These are phyloP conservation scores for Diphasiastrum complanatum DNA, from an alignment of 83 land plant species.

Conservation along the genomic window DNA sequence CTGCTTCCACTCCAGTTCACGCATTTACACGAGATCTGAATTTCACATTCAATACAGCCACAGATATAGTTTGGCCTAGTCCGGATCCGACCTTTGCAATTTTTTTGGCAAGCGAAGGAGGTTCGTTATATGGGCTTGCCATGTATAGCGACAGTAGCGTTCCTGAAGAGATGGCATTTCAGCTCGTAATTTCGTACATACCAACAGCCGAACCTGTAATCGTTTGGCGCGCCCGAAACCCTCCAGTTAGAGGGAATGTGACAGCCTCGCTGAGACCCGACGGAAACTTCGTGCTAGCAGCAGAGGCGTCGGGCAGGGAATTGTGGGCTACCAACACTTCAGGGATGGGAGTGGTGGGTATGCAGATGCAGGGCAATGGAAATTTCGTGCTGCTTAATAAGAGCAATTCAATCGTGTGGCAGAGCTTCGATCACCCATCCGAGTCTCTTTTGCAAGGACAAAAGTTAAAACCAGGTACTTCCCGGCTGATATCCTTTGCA, in stretches of 20 bases:
- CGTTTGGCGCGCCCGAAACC: background rate
- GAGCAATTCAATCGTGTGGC: constrained; percentile 10
- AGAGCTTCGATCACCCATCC: constrained; percentile 20
- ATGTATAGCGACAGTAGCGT: background rate
- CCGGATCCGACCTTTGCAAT: background rate
- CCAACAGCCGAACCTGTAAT: background rate
- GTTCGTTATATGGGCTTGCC: background rate
- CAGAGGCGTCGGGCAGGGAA: background rate
- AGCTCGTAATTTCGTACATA: background rate
- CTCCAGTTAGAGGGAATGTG: too few species aligned
- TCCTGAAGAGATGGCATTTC: background rate
- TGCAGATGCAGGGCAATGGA: constrained; percentile 17
- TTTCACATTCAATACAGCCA: too few species aligned
- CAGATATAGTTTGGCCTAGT: background rate
- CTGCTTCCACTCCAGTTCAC: too few species aligned
- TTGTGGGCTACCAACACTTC: background rate
- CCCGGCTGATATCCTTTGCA: too few species aligned
- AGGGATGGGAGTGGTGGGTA: background rate
- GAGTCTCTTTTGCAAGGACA: constrained; percentile 8
- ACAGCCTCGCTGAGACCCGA: background rate
- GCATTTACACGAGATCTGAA: too few species aligned
- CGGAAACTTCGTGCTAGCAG: background rate
- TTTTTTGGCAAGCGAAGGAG: background rate
- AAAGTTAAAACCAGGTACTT: constrained; percentile 7
- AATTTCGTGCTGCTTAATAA: constrained; percentile 3